These are phyloP conservation scores for Xylariales sp. DNA, from an alignment of 2,329 filamentous ascomycete species.

Conservation along the genomic window DNA sequence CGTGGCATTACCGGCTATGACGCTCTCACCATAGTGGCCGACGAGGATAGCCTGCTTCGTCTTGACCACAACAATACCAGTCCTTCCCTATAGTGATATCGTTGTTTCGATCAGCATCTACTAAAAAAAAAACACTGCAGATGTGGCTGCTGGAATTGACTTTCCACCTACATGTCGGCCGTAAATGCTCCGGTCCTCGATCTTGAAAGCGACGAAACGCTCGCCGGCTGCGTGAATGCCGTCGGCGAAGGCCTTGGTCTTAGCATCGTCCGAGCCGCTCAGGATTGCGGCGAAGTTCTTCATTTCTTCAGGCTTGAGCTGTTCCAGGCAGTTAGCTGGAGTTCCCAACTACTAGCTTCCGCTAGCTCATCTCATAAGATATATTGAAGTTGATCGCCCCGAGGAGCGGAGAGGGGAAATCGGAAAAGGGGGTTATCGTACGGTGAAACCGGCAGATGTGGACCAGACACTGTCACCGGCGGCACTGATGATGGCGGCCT, in stretches of 20 bases:
- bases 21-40: conserved; percentile 74
- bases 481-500: conserved; percentile 77
- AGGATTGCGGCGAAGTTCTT: conserved; percentile 53
- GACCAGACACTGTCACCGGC: conserved; percentile 83
- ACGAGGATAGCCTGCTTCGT: conserved; percentile 86
- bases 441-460: conserved; percentile 63
- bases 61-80: conserved; percentile 79
- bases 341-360: no score
- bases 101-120: conserved; percentile 1
- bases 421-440: conserved; percentile 42
- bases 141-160: background rate
- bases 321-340: conserved; percentile 27
- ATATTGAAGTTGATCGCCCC: background rate
- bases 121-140: conserved; percentile 1
- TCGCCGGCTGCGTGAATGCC: conserved; percentile 74
- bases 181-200: conserved; percentile 76
- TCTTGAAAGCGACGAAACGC: conserved; percentile 73
- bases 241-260: conserved; percentile 63
- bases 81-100: conserved; percentile 52
- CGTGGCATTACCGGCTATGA: conserved; percentile 71
- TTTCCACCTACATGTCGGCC: conserved; percentile 68
- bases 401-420: no score
- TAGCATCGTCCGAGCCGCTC: conserved; percentile 36
- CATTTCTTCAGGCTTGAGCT: conserved; percentile 57
- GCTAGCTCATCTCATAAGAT: background rate